Evolutionary conservation across 208 protist species (phyloP).

Genomic region (Trypanosoma grayi): DNA sequence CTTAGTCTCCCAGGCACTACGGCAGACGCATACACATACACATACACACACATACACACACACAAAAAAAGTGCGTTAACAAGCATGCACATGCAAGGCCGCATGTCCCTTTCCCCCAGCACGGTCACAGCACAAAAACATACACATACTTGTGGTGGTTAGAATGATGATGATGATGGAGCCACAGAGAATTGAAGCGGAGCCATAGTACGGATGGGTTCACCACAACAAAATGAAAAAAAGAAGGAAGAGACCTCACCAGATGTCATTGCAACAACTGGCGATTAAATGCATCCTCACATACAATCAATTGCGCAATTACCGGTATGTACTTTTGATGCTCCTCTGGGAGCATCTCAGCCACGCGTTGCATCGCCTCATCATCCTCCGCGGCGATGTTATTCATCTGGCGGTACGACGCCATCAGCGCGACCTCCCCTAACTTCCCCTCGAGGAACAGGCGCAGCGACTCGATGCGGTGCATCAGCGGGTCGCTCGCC

Average conservation of each 20-base stretch:
- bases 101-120: no score
- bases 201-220: no score
- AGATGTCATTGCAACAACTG: constrained; percentile 32
- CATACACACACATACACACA: not conserved
- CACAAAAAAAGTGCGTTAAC: no score
- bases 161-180: no score
- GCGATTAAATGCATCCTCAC: constrained; percentile 81
- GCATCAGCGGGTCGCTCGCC: constrained; percentile 78
- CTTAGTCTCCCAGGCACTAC: no score
- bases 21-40: not conserved
- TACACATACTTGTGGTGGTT: no score
- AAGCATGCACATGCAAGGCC: no score
- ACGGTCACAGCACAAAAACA: no score
- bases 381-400: constrained; percentile 73
- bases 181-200: no score
- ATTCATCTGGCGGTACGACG: constrained; percentile 78
- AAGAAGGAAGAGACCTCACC: not conserved
- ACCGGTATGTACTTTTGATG: constrained; percentile 83
- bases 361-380: constrained; percentile 65
- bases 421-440: constrained; percentile 68
- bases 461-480: constrained; percentile 89
- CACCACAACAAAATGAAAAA: constrained; percentile 4
- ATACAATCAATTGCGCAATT: constrained; percentile 82
- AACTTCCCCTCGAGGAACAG: constrained; percentile 83
- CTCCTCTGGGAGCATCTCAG: constrained; percentile 45